Conservation (phyloP, 208 protist species). For the Endotrypanum monterogeii region DNA sequence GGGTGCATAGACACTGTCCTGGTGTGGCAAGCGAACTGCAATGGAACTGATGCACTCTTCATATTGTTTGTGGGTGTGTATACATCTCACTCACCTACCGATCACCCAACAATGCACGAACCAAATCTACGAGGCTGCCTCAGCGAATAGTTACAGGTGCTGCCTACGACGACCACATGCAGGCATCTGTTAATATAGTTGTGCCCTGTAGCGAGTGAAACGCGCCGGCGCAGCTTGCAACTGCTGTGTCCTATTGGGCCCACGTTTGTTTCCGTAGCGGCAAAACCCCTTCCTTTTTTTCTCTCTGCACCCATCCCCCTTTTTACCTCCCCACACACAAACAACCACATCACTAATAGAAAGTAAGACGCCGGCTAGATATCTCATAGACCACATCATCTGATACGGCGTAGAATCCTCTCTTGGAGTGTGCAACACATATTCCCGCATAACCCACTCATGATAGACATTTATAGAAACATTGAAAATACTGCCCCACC, state of each 20-base stretch:
- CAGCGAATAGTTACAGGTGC: background rate
- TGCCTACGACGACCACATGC: background rate
- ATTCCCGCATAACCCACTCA: background rate
- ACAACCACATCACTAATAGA: background rate
- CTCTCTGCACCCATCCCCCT: background rate
- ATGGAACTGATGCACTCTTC: background rate
- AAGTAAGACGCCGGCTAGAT: background rate
- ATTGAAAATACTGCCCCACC: background rate
- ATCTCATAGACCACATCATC: background rate
- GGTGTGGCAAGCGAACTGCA: background rate
- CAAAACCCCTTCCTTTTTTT: background rate
- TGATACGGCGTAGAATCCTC: background rate
- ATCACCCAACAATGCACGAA: background rate
- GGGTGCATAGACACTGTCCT: background rate
- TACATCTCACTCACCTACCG: background rate
- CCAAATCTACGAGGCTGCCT: background rate
- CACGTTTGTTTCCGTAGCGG: too few relatives aligned
- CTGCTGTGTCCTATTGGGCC: background rate
- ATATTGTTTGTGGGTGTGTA: background rate
- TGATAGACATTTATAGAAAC: constrained; percentile 16
- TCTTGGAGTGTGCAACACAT: background rate
- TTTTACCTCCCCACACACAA: background rate
- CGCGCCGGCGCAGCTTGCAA: background rate
- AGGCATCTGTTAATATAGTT: background rate
- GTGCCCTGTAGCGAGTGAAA: background rate